phyloP scores from a whole-genome alignment of 2,329 filamentous ascomycete species.

The Diaporthe ampelina region DNA sequence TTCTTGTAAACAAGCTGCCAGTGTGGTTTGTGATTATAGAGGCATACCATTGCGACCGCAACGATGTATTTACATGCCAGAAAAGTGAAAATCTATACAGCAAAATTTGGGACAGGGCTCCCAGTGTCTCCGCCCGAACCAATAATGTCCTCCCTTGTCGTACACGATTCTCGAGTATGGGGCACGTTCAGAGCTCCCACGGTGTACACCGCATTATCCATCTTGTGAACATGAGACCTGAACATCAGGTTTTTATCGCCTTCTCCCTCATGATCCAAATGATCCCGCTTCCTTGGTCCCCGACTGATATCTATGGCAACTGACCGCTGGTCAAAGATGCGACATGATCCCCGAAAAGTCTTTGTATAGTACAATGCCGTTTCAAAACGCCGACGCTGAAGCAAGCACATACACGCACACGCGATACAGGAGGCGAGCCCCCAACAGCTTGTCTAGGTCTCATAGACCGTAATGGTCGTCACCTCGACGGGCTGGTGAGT shows the following conservation, averaged over 20 bases:
- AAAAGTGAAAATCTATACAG: conserved; percentile 13
- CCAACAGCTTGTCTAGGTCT: conserved; percentile 25
- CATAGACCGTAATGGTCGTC: conserved; percentile 33
- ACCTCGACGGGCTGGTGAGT: conserved; percentile 35
- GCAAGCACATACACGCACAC: conserved; percentile 32
- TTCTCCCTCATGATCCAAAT: neutral
- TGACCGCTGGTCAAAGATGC: conserved; percentile 18
- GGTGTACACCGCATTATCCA: conserved; percentile 16
- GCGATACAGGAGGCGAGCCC: conserved; percentile 27
- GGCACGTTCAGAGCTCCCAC: neutral
- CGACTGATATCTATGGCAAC: conserved; percentile 3
- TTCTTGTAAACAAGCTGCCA: conserved; percentile 3
- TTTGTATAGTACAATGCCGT: conserved; percentile 33
- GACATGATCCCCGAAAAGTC: neutral
- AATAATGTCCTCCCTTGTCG: neutral
- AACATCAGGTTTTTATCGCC: neutral
- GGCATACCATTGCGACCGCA: conserved; percentile 18
- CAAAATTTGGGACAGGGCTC: conserved; percentile 5
- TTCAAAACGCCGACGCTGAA: conserved; percentile 33
- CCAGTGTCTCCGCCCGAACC: neutral
- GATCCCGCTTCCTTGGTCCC: neutral
- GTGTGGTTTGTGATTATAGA: conserved; percentile 17
- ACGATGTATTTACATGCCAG: conserved; percentile 25
- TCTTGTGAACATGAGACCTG: conserved; percentile 22
- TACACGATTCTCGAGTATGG: neutral